Evolutionary conservation across 129 eudicot genomes (phyloP), one percentile per base, ranked within the genome.

Genomic region (Lactuca sativa): DNA sequence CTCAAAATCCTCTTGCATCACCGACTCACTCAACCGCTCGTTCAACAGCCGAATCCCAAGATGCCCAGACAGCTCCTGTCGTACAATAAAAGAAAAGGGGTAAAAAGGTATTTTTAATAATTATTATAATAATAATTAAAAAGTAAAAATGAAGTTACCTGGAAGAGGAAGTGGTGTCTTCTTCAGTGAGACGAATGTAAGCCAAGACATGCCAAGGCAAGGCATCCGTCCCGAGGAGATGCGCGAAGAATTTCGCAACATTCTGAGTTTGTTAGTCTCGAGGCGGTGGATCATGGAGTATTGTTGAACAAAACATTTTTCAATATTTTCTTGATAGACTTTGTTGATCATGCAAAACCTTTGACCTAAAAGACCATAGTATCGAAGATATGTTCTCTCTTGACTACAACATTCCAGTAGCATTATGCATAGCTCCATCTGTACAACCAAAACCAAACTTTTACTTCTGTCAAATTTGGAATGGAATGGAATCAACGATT

Each of bases 361-460:
- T 73, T 93, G 98, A n/a, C 98, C 98, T 73, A 93, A 55, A 59
- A 93, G 95, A 14, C 98, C 98, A 76, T 86, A 93, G 68, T 93
- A 93, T 1, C 98, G 91, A 21, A 86, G 90, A 34, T 93, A 93
- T 3, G 98, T 93, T 74, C 97, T 87, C 67, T 93, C 98, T 63
- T 93, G 98, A 78, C 95, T 86, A 86, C 98, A 93, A 56, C 98
- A 93, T 70, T 93, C 98, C 81, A 93, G 49, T 56, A 93, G 43
- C 98, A 93, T 93, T 30, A 89, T 87, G 67, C 97, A 89, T 61
- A 93, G 66, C 62, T 93, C 98, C 97, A 93, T 93, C 97, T 92
- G 80, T 74, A 82, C 21, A 18, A 18, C 21, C 21, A 18, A 18
- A 18, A 18, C 21, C 21, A 18, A 18, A 1, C 1, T 18, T 18